These are phyloP conservation scores for Diaporthe citrichinensis DNA, from an alignment of 2,329 filamentous ascomycete species.

Conservation along the genomic window DNA sequence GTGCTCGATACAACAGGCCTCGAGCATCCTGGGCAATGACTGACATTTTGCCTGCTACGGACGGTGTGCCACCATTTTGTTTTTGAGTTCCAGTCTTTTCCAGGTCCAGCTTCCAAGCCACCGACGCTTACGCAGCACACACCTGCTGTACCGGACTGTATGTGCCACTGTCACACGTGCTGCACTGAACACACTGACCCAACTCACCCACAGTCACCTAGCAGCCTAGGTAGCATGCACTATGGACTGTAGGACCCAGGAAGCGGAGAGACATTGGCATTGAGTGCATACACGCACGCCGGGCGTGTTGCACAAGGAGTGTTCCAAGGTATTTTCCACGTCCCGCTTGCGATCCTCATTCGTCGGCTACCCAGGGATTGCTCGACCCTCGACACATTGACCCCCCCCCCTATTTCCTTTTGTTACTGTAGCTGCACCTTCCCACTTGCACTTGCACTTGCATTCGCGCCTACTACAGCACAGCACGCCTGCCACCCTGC, in stretches of 20 bases:
- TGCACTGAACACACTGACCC: background rate
- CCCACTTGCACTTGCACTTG: conserved; percentile 1
- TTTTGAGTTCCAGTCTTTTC: conserved; percentile 36
- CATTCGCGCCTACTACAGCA: conserved; percentile 26
- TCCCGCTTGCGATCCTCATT: background rate
- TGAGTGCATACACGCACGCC: background rate
- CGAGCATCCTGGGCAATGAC: conserved; percentile 1
- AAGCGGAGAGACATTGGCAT: conserved; percentile 1
- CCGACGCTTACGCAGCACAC: conserved; percentile 16
- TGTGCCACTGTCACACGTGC: conserved; percentile 17
- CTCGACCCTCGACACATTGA: background rate
- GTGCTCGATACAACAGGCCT: background rate
- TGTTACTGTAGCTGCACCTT: conserved; percentile 9
- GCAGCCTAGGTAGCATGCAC: background rate
- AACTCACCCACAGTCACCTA: background rate
- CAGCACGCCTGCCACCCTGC: background rate
- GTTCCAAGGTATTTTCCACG: background rate
- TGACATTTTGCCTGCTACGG: conserved; percentile 15
- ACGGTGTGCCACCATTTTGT: conserved; percentile 37
- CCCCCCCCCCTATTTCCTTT: background rate
- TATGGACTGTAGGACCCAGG: background rate
- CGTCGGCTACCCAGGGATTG: background rate
- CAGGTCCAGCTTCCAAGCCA: conserved; percentile 31
- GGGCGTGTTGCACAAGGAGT: background rate
- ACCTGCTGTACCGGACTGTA: background rate